These are phyloP conservation scores for Grigorovia jiainica DNA, from an alignment of 805 yeast genomes.

Conservation along the genomic window DNA sequence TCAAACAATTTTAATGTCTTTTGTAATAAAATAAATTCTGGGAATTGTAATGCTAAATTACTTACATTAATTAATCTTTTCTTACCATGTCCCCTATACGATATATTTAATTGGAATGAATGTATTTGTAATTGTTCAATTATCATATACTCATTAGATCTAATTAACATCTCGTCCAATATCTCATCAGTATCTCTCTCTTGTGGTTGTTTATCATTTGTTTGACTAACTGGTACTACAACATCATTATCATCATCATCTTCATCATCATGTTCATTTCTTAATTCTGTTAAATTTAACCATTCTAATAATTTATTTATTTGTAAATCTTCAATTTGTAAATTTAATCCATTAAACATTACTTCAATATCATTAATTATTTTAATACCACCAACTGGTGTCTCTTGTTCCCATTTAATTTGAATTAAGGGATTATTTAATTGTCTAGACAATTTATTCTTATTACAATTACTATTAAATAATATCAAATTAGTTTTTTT, in stretches of 20 bases:
- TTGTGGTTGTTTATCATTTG: too few species aligned
- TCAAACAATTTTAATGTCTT: slow-evolving; percentile 69
- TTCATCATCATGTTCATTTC: not conserved
- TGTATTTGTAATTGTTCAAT: slow-evolving; percentile 48
- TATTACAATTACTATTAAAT: not conserved
- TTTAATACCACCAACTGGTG: slow-evolving; percentile 87
- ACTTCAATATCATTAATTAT: slow-evolving; percentile 59
- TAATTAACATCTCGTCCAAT: slow-evolving; percentile 52
- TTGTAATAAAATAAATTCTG: slow-evolving; percentile 47
- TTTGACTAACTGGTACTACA: too few species aligned
- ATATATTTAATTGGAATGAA: slow-evolving; percentile 48
- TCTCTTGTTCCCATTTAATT: slow-evolving; percentile 67
- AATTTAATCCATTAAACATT: slow-evolving; percentile 51
- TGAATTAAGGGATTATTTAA: slow-evolving; percentile 29
- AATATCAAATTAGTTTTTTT: not conserved
- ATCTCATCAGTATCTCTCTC: slow-evolving; percentile 8
- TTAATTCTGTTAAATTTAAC: slow-evolving; percentile 28
- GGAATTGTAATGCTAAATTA: slow-evolving; percentile 57
- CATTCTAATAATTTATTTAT: slow-evolving; percentile 56
- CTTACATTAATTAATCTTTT: slow-evolving; percentile 68
- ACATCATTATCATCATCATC: slow-evolving; percentile 1
- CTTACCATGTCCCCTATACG: slow-evolving; percentile 69
- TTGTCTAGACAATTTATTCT: not conserved
- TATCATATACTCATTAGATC: slow-evolving; percentile 68
- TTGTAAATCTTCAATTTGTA: slow-evolving; percentile 65